A percentile compares a stretch with the other conserved stretches of the same genome.
These are phyloP conservation scores for Populus davidiana DNA, from an alignment of 345 rosid genomes.

Conservation along the genomic window DNA sequence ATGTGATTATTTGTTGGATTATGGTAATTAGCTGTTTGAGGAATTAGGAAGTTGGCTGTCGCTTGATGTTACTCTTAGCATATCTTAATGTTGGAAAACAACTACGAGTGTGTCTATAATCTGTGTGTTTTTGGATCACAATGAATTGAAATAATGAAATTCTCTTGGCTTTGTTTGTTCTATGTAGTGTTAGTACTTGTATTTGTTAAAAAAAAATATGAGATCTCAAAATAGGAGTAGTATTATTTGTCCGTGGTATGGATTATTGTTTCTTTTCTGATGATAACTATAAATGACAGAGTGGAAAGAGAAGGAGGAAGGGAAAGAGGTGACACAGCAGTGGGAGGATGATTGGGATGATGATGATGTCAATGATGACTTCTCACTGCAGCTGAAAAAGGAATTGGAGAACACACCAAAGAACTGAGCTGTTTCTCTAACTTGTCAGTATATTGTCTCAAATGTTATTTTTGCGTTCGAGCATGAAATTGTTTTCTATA, in stretches of 20 bases:
- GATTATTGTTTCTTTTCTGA: not conserved
- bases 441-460: not conserved
- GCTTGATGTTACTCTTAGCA: not conserved
- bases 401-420: slow-evolving; percentile 66
- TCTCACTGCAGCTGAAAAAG: slow-evolving; percentile 80
- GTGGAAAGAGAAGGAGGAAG: slow-evolving; percentile 77
- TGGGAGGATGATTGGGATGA: slow-evolving; percentile 99
- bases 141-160: not conserved
- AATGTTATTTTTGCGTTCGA: not conserved
- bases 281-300: slow-evolving; percentile 33
- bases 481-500: not conserved
- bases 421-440: slow-evolving; percentile 7
- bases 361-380: slow-evolving; percentile 86
- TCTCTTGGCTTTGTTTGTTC: not conserved
- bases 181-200: not conserved
- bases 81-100: not conserved
- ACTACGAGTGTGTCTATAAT: not conserved
- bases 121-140: not conserved
- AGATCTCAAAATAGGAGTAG: not conserved
- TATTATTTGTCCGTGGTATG: not conserved
- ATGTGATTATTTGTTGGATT: not conserved
- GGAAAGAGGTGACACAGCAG: slow-evolving; percentile 70
- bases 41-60: not conserved
- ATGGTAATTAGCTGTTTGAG: not conserved
- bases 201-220: not conserved